Evolutionary conservation across 352 stramenopile species (phyloP).

Genomic region (Phytopythium ostracodes): DNA sequence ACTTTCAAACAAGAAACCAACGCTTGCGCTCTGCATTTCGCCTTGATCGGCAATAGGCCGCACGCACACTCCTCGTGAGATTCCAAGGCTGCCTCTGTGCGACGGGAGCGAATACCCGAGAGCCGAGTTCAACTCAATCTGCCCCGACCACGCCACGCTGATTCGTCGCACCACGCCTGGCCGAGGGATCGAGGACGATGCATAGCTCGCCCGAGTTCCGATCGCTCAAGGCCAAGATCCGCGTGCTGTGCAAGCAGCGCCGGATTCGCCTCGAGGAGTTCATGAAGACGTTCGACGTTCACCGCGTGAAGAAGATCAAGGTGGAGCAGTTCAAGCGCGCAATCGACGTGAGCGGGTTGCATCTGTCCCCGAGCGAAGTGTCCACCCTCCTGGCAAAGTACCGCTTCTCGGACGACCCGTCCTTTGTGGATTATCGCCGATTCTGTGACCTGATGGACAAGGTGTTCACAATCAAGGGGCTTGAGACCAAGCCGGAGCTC

Average conservation of each 20-base stretch:
- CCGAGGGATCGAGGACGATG: conserved; percentile 20
- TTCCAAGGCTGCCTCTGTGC: background rate
- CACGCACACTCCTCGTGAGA: background rate
- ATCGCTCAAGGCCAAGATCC: conserved; percentile 77
- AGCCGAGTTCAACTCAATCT: background rate
- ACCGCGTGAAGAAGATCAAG: conserved; percentile 83
- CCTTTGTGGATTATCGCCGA: conserved; percentile 72
- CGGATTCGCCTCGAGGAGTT: conserved; percentile 83
- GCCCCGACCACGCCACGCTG: too few species aligned
- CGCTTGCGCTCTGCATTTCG: background rate
- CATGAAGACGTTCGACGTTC: conserved; percentile 86
- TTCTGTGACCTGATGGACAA: conserved; percentile 88
- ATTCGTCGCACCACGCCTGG: background rate
- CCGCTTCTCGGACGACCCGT: conserved; percentile 45
- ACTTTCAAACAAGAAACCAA: background rate
- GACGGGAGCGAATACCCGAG: background rate
- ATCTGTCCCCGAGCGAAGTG: conserved; percentile 50
- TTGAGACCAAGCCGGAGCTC: conserved; percentile 58
- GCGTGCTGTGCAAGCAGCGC: conserved; percentile 75
- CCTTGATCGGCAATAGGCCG: background rate
- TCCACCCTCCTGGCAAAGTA: conserved; percentile 66
- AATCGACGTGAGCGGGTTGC: conserved; percentile 69
- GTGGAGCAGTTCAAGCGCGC: conserved; percentile 78
- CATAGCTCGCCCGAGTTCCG: conserved; percentile 73
- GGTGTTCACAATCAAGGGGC: conserved; percentile 70